These are phyloP conservation scores for Psilocybe sp. DNA, from an alignment of 768 basidiomycete species.

Conservation along the genomic window DNA sequence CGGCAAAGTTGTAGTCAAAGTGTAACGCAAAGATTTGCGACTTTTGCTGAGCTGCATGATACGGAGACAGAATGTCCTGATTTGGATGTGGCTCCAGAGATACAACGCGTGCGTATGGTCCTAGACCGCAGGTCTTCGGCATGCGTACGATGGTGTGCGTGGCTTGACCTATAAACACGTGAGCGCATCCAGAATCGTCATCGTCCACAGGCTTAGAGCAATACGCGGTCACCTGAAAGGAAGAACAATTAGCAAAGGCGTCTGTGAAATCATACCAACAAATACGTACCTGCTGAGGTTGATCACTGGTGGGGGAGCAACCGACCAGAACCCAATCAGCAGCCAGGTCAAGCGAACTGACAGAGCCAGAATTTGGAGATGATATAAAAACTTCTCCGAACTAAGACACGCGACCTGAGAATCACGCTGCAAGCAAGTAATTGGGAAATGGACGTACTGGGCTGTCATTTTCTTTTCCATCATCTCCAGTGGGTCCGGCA, in stretches of 20 bases:
- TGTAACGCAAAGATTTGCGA: background rate
- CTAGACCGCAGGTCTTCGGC: slow-evolving; percentile 20
- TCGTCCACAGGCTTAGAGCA: slow-evolving; percentile 14
- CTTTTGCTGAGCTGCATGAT: too few relatives aligned
- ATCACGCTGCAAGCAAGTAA: too few relatives aligned
- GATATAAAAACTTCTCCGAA: slow-evolving; percentile 18
- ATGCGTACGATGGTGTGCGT: slow-evolving; percentile 18
- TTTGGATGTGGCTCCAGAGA: slow-evolving; percentile 13
- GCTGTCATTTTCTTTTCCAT: slow-evolving; percentile 10
- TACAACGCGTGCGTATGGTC: slow-evolving; percentile 23
- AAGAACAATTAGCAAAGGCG: background rate
- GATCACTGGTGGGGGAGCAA: slow-evolving; percentile 16
- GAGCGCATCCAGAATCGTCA: slow-evolving; percentile 16
- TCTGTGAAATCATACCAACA: background rate
- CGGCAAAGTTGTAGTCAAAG: slow-evolving; percentile 9
- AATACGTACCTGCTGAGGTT: slow-evolving; percentile 12
- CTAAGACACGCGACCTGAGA: too few relatives aligned
- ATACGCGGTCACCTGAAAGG: slow-evolving; percentile 17
- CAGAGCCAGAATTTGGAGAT: slow-evolving; percentile 21
- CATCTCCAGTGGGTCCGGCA: slow-evolving; percentile 10
- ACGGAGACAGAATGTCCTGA: slow-evolving; percentile 13
- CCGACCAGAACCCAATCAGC: slow-evolving; percentile 19
- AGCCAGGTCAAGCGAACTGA: slow-evolving; percentile 13
- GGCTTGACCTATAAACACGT: slow-evolving; percentile 21
- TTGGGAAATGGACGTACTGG: too few relatives aligned